These are phyloP conservation scores for Buxus sempervirens DNA, from an alignment of 164 flowering plant species.

Conservation along the genomic window DNA sequence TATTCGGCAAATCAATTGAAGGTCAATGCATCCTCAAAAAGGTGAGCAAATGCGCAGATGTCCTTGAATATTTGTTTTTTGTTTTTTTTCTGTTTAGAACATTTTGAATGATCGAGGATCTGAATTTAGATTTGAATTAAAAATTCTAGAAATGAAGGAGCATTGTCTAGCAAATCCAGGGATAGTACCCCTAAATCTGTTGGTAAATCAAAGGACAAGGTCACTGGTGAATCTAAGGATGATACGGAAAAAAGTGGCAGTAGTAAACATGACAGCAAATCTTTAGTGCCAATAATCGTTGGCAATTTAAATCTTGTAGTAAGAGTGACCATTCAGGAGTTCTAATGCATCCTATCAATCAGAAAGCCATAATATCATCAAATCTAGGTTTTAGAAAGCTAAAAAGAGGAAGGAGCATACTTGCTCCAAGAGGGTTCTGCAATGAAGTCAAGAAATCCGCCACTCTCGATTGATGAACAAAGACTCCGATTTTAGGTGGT, in stretches of 20 bases:
- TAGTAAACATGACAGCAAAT: constrained; percentile 11
- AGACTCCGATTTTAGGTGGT: too few relatives aligned
- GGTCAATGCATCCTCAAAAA: constrained; percentile 34
- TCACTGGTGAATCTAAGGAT: constrained; percentile 26
- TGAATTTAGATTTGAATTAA: constrained; percentile 1
- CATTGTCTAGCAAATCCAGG: constrained; percentile 38
- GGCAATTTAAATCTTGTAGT: too few relatives aligned
- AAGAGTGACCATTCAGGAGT: too few relatives aligned
- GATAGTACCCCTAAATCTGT: constrained; percentile 21
- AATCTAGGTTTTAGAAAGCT: too few relatives aligned
- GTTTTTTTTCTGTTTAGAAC: neutral
- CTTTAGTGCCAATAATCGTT: too few relatives aligned
- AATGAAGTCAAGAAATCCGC: too few relatives aligned
- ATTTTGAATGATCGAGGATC: neutral
- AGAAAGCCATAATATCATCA: too few relatives aligned
- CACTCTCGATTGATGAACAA: too few relatives aligned
- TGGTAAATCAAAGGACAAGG: constrained; percentile 34
- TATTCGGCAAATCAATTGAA: constrained; percentile 32
- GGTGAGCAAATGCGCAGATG: constrained; percentile 30
- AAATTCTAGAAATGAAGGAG: constrained; percentile 31
- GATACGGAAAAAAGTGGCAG: constrained; percentile 26
- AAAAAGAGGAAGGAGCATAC: too few relatives aligned
- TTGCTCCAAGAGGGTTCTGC: too few relatives aligned
- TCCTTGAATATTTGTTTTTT: neutral
- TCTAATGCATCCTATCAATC: too few relatives aligned